Conservation (phyloP, 1,284 basidiomycete genomes). For the Microbotryum lychnidis-dioicae region DNA sequence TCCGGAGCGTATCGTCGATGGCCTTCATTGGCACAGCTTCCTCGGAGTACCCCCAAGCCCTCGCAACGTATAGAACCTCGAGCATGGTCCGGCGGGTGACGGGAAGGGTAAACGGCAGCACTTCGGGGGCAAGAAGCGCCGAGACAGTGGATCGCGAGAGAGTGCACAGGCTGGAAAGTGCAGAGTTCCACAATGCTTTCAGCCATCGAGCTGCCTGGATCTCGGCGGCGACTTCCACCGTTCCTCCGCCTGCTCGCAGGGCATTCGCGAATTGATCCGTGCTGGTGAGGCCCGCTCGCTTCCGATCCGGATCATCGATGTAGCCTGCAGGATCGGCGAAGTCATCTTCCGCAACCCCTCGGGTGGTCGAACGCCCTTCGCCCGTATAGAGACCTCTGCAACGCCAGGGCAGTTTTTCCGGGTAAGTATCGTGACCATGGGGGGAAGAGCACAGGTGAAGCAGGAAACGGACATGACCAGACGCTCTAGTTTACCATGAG, state of each 20-base stretch:
- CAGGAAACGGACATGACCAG: constrained; percentile 40
- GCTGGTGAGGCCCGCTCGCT: constrained; percentile 33
- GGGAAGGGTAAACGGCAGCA: constrained; percentile 40
- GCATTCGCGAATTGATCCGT: constrained; percentile 39
- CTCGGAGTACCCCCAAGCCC: constrained; percentile 33
- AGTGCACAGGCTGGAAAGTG: constrained; percentile 36
- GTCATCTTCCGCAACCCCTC: neutral
- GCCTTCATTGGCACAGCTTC: constrained; percentile 19
- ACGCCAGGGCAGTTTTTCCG: too few species aligned
- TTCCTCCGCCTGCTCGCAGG: constrained; percentile 41
- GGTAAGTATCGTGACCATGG: too few species aligned
- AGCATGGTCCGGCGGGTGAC: constrained; percentile 42
- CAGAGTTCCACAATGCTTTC: constrained; percentile 45
- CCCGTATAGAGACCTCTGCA: too few species aligned
- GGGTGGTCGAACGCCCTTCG: too few species aligned
- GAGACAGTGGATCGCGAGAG: constrained; percentile 43
- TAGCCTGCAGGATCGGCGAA: constrained; percentile 27
- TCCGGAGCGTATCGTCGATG: constrained; percentile 15
- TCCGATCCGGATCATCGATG: constrained; percentile 12
- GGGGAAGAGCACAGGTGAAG: too few species aligned
- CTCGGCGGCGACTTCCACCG: constrained; percentile 39
- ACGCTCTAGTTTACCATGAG: constrained; percentile 33
- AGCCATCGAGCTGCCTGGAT: constrained; percentile 46
- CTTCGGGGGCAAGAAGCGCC: constrained; percentile 37
- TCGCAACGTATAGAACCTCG: constrained; percentile 42